These are phyloP conservation scores for Malus fusca DNA, from an alignment of 306 rosid species.

Conservation along the genomic window DNA sequence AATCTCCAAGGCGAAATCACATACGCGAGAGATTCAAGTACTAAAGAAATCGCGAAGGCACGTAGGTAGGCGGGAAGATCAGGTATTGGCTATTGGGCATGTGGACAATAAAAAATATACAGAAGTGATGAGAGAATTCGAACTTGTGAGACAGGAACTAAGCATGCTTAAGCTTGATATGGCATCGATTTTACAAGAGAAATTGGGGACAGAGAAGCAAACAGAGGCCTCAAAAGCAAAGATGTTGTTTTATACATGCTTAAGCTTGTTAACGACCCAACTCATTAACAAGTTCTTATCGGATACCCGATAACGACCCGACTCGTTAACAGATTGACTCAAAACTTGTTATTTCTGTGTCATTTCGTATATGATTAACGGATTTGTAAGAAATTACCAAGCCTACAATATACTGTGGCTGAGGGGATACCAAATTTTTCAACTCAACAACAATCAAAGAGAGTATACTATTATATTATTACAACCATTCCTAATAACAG, in stretches of 20 bases:
- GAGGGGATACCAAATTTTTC: too few species aligned
- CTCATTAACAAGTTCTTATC: too few species aligned
- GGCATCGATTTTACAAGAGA: constrained; percentile 53
- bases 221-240: constrained; percentile 33
- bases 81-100: constrained; percentile 2
- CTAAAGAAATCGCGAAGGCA: constrained; percentile 27
- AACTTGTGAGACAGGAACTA: constrained; percentile 52
- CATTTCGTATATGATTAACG: too few species aligned
- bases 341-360: too few species aligned
- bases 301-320: too few species aligned
- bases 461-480: too few species aligned
- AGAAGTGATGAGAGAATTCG: constrained; percentile 56
- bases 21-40: constrained; percentile 31
- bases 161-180: constrained; percentile 71
- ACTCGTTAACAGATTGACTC: too few species aligned
- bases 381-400: too few species aligned
- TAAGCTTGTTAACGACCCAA: too few species aligned
- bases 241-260: constrained; percentile 24
- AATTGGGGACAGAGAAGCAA: constrained; percentile 41
- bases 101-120: constrained; percentile 36
- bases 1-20: constrained; percentile 18
- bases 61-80: constrained; percentile 13
- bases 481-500: too few species aligned
- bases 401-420: too few species aligned
- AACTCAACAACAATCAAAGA: too few species aligned